Evolutionary conservation across 2,329 filamentous ascomycete genomes (phyloP).

Genomic region (Colletotrichum sp.): DNA sequence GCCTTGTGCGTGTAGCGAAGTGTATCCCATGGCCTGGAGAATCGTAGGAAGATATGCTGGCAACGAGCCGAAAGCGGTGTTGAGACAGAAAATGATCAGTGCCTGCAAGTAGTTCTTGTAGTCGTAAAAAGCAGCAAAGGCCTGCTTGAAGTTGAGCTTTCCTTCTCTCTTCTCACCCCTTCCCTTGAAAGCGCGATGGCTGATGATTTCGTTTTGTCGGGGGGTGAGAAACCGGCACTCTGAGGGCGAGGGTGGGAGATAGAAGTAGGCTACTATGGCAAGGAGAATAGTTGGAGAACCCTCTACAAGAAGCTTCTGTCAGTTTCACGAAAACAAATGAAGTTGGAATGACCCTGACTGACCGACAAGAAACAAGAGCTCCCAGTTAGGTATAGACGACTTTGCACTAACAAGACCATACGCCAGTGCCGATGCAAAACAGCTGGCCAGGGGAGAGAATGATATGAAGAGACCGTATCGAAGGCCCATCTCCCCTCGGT

Average conservation of each 20-base stretch:
- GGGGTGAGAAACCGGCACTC: conserved; percentile 58
- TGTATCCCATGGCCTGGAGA: conserved; percentile 71
- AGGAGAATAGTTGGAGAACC: conserved; percentile 64
- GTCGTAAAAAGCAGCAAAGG: conserved; percentile 50
- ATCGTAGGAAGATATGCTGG: conserved; percentile 71
- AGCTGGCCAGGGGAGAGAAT: conserved; percentile 69
- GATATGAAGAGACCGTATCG: conserved; percentile 75
- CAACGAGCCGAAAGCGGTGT: conserved; percentile 41
- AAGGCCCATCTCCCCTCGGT: conserved; percentile 67
- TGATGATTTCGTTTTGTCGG: conserved; percentile 63
- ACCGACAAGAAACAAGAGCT: conserved; percentile 66
- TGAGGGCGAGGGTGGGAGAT: conserved; percentile 56
- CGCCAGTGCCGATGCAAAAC: conserved; percentile 69
- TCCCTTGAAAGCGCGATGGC: conserved; percentile 52
- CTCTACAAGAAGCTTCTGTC: conserved; percentile 33
- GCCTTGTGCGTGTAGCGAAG: conserved; percentile 70
- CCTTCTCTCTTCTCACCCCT: conserved; percentile 50
- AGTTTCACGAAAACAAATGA: no score
- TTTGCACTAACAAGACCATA: conserved; percentile 68
- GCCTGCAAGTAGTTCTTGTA: conserved; percentile 55
- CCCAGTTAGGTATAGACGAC: conserved; percentile 65
- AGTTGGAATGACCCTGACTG: background rate
- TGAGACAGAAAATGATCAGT: conserved; percentile 45
- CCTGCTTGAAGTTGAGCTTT: conserved; percentile 48
- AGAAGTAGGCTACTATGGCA: conserved; percentile 59